phyloP scores from a whole-genome alignment of 495 filamentous ascomycete genomes.

The Podospora comata region DNA sequence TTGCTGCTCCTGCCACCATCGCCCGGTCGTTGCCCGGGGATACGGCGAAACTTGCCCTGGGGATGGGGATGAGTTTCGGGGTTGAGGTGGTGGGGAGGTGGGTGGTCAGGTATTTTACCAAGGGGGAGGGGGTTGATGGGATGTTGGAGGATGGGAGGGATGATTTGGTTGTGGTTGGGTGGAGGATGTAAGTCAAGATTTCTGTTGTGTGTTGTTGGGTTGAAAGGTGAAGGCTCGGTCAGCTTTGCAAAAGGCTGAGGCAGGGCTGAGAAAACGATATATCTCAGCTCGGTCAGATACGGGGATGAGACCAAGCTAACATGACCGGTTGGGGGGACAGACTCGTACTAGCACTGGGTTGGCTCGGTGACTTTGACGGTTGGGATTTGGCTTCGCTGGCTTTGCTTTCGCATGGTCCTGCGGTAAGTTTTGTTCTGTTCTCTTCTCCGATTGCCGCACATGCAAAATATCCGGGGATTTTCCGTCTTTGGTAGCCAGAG shows the following conservation, averaged over 20 bases:
- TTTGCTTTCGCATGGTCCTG: slow-evolving; percentile 67
- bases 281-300: slow-evolving; percentile 7
- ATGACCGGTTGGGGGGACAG: slow-evolving; percentile 31
- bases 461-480: slow-evolving; percentile 15
- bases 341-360: slow-evolving; percentile 65
- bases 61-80: slow-evolving; percentile 60
- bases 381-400: slow-evolving; percentile 67
- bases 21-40: too few species aligned
- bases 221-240: too few species aligned
- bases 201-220: too few species aligned
- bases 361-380: slow-evolving; percentile 68
- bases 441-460: slow-evolving; percentile 5
- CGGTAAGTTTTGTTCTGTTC: slow-evolving; percentile 39
- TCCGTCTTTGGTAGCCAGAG: slow-evolving; percentile 2
- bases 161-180: too few species aligned
- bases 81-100: slow-evolving; percentile 57
- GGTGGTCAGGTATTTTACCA: slow-evolving; percentile 45
- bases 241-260: too few species aligned
- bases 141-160: too few species aligned
- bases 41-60: slow-evolving; percentile 53
- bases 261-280: neutral
- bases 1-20: neutral
- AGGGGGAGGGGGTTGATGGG: slow-evolving; percentile 40
- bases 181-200: too few species aligned
- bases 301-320: slow-evolving; percentile 32